Percentiles rank a stretch among this genome's conserved stretches.
Conservation (phyloP, 2,329 filamentous ascomycete genomes). For the Fusarium subtropicale region DNA sequence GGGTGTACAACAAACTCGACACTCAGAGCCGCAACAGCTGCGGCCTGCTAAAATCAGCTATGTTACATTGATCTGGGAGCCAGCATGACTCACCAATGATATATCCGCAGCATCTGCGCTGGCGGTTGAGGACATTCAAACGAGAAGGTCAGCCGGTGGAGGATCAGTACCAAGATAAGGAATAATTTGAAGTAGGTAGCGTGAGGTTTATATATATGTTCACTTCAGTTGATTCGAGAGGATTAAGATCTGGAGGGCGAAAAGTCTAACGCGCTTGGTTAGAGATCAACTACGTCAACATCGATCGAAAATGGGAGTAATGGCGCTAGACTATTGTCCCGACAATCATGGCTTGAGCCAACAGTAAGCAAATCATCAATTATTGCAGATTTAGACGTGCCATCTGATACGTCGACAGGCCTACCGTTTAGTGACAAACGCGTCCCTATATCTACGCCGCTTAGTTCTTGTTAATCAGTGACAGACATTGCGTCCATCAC, state of each 20-base stretch:
- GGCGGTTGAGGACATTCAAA: slow-evolving; percentile 15
- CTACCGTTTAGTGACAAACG: rapidly evolving
- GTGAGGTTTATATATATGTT: rapidly evolving
- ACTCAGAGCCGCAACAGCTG: slow-evolving; percentile 22
- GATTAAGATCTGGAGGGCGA: not conserved
- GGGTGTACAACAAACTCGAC: slow-evolving; percentile 34
- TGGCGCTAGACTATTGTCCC: slow-evolving; percentile 2
- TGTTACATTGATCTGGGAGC: rapidly evolving
- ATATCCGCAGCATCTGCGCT: slow-evolving; percentile 26
- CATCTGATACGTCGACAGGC: not conserved
- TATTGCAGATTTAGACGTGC: rapidly evolving
- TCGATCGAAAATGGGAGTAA: not conserved
- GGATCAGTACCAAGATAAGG: not conserved
- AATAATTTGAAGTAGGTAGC: rapidly evolving
- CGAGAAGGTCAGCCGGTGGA: rapidly evolving
- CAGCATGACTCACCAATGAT: slow-evolving; percentile 7
- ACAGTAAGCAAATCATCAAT: not conserved
- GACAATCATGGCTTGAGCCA: not conserved
- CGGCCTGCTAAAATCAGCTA: not conserved
- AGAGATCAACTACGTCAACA: slow-evolving; percentile 29
- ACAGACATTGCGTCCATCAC: not conserved
- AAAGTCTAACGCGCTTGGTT: not conserved
- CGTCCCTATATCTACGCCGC: not conserved
- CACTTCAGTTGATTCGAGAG: not conserved
- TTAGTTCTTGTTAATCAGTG: not conserved